phyloP scores from a whole-genome alignment of 2,329 filamentous ascomycete species.

The Diaporthe batatas region DNA sequence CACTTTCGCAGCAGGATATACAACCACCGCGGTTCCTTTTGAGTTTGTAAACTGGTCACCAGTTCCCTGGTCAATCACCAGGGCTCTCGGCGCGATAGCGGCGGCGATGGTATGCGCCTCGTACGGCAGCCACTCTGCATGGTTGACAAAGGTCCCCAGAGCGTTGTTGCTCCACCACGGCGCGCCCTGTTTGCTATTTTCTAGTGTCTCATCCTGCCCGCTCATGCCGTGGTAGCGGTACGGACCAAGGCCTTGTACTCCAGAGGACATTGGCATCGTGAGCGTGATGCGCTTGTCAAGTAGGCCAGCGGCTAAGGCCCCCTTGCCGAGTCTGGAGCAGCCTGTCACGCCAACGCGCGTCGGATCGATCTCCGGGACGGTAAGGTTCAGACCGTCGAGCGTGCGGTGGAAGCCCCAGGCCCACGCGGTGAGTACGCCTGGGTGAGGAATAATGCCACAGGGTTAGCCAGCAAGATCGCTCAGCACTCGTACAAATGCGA shows the following conservation, averaged over 20 bases:
- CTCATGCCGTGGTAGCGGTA: constrained; percentile 63
- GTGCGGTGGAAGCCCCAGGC: constrained; percentile 68
- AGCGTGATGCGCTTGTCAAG: constrained; percentile 66
- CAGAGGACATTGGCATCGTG: constrained; percentile 68
- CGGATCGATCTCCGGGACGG: constrained; percentile 60
- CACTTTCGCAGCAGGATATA: constrained; percentile 64
- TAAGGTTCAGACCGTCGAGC: constrained; percentile 64
- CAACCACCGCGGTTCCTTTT: constrained; percentile 63
- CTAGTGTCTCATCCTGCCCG: constrained; percentile 61
- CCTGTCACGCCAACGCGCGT: constrained; percentile 62
- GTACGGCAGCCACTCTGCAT: constrained; percentile 64
- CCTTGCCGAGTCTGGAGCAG: constrained; percentile 68
- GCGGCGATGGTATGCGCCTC: constrained; percentile 72
- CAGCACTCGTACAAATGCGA: neutral
- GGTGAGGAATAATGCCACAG: neutral
- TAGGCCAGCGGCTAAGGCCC: constrained; percentile 64
- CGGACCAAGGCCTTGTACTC: constrained; percentile 67
- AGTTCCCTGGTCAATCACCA: constrained; percentile 68
- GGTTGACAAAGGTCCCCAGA: constrained; percentile 70
- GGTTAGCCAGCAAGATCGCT: neutral
- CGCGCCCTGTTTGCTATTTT: constrained; percentile 64
- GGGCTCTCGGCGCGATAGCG: constrained; percentile 67
- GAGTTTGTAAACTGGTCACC: constrained; percentile 62
- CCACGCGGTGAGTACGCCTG: constrained; percentile 65
- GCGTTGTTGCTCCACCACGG: constrained; percentile 68